These are phyloP conservation scores for Sporothrix pseudoabietina DNA, from an alignment of 2,329 filamentous ascomycete genomes.

Conservation along the genomic window DNA sequence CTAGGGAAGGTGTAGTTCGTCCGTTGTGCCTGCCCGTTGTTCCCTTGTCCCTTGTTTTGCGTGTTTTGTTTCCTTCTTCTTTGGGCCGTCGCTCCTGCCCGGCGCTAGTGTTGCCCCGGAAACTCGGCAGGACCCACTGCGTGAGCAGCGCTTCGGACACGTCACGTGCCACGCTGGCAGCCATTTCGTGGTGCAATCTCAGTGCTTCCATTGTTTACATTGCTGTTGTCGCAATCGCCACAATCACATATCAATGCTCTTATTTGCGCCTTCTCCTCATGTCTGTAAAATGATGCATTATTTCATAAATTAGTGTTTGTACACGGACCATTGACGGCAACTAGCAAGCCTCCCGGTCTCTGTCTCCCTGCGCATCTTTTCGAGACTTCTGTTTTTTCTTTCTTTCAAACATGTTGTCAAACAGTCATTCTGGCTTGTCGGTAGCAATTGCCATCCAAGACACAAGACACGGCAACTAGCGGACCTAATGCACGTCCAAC, in stretches of 20 bases:
- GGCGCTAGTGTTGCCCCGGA: constrained; percentile 31
- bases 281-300: background rate
- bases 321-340: background rate
- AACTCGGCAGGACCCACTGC: constrained; percentile 14
- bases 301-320: constrained; percentile 4
- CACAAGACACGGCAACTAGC: constrained; percentile 19
- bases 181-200: background rate
- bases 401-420: background rate
- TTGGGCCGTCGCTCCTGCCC: background rate
- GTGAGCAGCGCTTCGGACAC: background rate
- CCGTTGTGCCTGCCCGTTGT: background rate
- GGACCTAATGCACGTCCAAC: constrained; percentile 20
- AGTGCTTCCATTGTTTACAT: constrained; percentile 8
- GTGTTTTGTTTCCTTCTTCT: constrained; percentile 1
- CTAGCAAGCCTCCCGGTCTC: background rate
- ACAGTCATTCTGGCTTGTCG: background rate
- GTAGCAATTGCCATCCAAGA: background rate
- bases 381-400: too few species aligned
- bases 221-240: background rate
- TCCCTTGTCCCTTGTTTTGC: background rate
- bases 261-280: background rate
- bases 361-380: constrained; percentile 8
- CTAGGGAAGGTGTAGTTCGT: background rate
- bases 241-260: background rate
- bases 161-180: constrained; percentile 26